Base-by-base conservation (phyloP, 2,329 filamentous ascomycete genomes). In the Aplosporella prunicola region DNA sequence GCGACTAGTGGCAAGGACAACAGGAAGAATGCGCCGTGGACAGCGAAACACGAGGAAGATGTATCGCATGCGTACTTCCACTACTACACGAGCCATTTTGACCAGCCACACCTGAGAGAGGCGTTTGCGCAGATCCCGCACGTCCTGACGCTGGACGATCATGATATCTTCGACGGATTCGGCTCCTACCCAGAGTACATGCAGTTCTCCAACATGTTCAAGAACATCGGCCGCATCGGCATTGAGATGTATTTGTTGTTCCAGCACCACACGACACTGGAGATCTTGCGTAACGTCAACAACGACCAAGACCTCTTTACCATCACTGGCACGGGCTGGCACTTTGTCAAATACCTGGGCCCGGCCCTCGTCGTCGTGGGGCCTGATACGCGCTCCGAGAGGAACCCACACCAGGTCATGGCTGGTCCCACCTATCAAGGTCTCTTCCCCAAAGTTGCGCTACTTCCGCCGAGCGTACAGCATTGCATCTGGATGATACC, bases 211-310 rank as follows among this genome's bases (percentile, higher is more conserved):
- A 82, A 93, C 46, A 87, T 96, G 65, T 96, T 98, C 69, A 95
- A 93, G 64, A 96, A 96, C 55, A 93, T 96, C 52, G 91, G 91
- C 16, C 78, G 91, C 24, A 80, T 98, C 44, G 91, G 87, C 15
- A 88, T 93, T 39, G 87, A 96, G 49, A 95, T 95, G 88, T 98
- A 96, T 56, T 72, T 98, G 23, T 74, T 98, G 6, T 98, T 98
- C 70, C 91, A 98, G 56, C 91, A 98, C 55, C 91, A 98, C 59
- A 96, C 91, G 0, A 96, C 89, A 0, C 71, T 93, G 3, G 91
- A 96, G 55, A 83, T 96, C 27, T 75, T 98, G 40, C 82, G 88
- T 35, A 89, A 93, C 49, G 80, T 93, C 41, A 82, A 74, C 52
- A 83, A 84, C 31, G 91, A 98, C 53, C 72, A 79, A 32, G 91